Conservation (phyloP, 2,329 filamentous ascomycete genomes). For the Cytospora chrysosperma region DNA sequence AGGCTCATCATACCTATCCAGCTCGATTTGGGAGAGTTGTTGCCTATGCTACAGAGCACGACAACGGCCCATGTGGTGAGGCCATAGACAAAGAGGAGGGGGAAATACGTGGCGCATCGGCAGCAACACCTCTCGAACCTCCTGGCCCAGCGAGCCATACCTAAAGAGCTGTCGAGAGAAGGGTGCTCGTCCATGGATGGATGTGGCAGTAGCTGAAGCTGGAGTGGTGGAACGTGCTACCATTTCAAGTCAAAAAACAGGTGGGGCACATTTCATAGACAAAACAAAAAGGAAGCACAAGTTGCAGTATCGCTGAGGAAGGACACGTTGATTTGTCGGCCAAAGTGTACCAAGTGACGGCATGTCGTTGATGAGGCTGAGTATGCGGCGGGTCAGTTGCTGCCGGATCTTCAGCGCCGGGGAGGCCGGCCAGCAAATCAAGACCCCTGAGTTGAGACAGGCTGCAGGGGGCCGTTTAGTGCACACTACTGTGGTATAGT, state of each 20-base stretch:
- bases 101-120: conserved; percentile 74
- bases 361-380: conserved; percentile 18
- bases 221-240: not conserved
- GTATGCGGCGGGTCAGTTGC: not conserved
- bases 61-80: conserved; percentile 93
- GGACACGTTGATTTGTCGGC: not conserved
- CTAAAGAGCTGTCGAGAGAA: conserved; percentile 36
- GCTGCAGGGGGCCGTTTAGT: too few species aligned
- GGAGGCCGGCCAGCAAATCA: not conserved
- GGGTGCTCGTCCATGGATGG: conserved; percentile 24
- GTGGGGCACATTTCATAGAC: not conserved
- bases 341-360: not conserved
- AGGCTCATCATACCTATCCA: conserved; percentile 55
- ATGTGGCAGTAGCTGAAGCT: conserved; percentile 12
- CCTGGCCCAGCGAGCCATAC: conserved; percentile 63
- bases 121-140: conserved; percentile 83
- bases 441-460: not conserved
- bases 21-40: conserved; percentile 48
- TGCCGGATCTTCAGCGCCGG: not conserved
- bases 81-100: conserved; percentile 84
- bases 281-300: not conserved
- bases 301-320: not conserved
- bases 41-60: conserved; percentile 75
- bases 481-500: too few species aligned
- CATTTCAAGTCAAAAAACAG: conserved; percentile 3